These are phyloP conservation scores for Glycyrrhiza uralensis DNA, from an alignment of 306 rosid genomes.

Conservation along the genomic window DNA sequence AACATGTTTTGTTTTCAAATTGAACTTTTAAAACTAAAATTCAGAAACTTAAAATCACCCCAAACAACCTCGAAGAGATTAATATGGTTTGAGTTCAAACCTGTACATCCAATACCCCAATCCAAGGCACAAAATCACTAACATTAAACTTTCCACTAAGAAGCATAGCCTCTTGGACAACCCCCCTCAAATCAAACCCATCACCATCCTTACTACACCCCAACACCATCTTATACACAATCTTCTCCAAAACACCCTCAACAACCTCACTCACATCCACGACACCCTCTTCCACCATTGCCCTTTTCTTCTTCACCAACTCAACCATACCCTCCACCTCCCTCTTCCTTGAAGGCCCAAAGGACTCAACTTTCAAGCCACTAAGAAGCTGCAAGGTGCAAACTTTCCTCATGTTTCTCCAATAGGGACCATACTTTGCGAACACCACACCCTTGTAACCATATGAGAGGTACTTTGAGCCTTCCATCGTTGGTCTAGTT, in stretches of 20 bases:
- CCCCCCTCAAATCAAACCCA: conserved; percentile 23
- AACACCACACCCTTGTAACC: not conserved
- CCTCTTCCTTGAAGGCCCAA: not conserved
- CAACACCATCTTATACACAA: conserved; percentile 6
- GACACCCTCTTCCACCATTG: not conserved
- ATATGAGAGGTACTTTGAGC: not conserved
- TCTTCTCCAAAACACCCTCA: not conserved
- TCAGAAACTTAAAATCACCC: no score
- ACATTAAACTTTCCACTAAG: conserved; percentile 20
- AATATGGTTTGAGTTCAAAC: no score
- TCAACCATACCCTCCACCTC: not conserved
- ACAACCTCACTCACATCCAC: conserved; percentile 29
- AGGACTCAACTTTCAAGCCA: conserved; percentile 14
- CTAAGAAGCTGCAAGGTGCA: conserved; percentile 24
- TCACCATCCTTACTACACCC: not conserved
- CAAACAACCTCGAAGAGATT: no score
- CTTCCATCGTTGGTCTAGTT: not conserved
- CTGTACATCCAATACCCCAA: conserved; percentile 31
- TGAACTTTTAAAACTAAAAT: no score
- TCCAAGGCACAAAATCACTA: conserved; percentile 28
- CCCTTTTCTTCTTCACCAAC: not conserved
- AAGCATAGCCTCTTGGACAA: not conserved
- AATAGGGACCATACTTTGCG: conserved; percentile 25
- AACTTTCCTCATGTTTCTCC: conserved; percentile 33
- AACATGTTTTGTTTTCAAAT: no score